Base-by-base conservation (phyloP, 495 filamentous ascomycete genomes). In the Cudoniella acicularis region DNA sequence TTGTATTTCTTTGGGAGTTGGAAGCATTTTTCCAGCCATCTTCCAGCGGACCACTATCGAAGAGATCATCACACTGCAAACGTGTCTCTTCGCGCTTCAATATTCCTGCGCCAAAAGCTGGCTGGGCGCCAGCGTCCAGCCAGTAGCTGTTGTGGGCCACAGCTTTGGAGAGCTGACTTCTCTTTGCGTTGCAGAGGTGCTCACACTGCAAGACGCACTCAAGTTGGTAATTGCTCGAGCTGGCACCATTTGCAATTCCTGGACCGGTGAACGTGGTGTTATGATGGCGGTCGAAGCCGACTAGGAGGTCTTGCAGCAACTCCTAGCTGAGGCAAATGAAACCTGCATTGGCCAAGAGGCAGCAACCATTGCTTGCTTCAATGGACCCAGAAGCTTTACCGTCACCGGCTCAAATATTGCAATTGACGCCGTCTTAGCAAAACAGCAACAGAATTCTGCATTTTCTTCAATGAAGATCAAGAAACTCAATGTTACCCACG, bases 161-260 rank as follows among this genome's bases (percentile, higher is more conserved):
- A 79, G 75, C 51, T 78, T 85, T 57, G 82, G 82, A 1, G 67
- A 84, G 60, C 65, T 84, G 0, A 77, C 77, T 4, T 80, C 78
- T 0, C 51, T 84, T 0, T 72, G 64, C 20, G 64, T 85, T 3
- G 64, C 74, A 13, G 73, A 70, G 0, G 54, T 48, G 0, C 25
- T 85, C 0, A 64, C 62, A 0, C 66, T 82, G 0, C 1, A 30
- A 0, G 77, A 83, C 46, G 67, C 48, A 0, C 1, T 81, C 0
- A 66, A 66, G n/a, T 51, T 83, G 8, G 62, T 85, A 9, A 49
- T 64, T 1, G 63, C 63, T 0, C 65, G 82, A 2, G 77, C 82
- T 0, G 26, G 10, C 0, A 25, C 83, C 0, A 74, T 83, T 0
- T 58, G 56, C 1, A 49, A 67, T 0, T 0, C 17, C 0, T 79